These are phyloP conservation scores for Daldinia childiae DNA, from an alignment of 495 filamentous ascomycete species.

Conservation along the genomic window DNA sequence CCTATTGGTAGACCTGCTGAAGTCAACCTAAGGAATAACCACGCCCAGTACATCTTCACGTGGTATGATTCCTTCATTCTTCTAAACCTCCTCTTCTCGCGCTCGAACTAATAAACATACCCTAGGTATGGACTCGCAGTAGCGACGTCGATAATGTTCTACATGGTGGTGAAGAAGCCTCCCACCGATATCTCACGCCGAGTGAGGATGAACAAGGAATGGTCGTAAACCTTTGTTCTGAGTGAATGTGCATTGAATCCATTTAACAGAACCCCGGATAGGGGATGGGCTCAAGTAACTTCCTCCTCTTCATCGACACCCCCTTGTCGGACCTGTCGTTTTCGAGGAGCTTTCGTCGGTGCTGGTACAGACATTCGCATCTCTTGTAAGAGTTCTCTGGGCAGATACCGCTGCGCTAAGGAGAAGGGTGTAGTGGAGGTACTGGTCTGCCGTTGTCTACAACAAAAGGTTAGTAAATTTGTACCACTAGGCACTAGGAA, in stretches of 20 bases:
- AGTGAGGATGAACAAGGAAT: constrained; percentile 82
- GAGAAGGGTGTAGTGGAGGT: constrained; percentile 79
- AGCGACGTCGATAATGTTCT: constrained; percentile 94
- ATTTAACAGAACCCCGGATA: background rate
- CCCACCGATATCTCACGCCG: constrained; percentile 75
- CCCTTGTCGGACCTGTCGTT: constrained; percentile 44
- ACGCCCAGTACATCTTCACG: constrained; percentile 97
- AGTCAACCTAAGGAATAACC: constrained; percentile 95
- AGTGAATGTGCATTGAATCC: constrained; percentile 4
- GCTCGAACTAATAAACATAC: constrained; percentile 21
- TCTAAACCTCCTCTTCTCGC: background rate
- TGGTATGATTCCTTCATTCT: constrained; percentile 68
- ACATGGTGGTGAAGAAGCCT: constrained; percentile 88
- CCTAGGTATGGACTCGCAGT: constrained; percentile 85
- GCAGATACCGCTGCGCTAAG: constrained; percentile 81
- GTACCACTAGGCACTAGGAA: constrained; percentile 19
- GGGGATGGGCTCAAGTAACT: constrained; percentile 38
- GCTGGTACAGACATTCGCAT: constrained; percentile 73
- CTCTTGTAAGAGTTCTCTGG: constrained; percentile 82
- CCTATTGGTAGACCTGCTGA: constrained; percentile 91
- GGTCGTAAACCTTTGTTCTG: constrained; percentile 60
- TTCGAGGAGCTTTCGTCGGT: constrained; percentile 41
- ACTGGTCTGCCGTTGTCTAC: constrained; percentile 81
- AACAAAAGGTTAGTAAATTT: constrained; percentile 44
- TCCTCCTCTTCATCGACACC: constrained; percentile 51